Percentiles rank a stretch among this genome's conserved stretches.
Evolutionary conservation across 805 yeast genomes (phyloP).

Genomic region (Ogataea glucozyma): DNA sequence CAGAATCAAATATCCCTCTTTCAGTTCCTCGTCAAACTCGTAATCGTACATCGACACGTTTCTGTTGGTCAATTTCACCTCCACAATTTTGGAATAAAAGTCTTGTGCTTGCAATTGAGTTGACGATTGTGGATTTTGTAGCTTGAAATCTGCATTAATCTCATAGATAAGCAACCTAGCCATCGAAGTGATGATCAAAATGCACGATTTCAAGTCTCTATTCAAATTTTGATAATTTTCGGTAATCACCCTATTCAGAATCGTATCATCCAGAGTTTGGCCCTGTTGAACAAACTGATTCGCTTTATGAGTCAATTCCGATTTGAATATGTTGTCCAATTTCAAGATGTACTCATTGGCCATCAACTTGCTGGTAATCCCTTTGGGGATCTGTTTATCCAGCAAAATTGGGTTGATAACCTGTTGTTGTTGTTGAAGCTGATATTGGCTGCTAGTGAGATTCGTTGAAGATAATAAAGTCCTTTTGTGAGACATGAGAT

Average conservation of each 20-base stretch:
- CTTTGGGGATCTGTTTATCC: constrained; percentile 35
- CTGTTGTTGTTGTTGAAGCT: constrained; percentile 31
- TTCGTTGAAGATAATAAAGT: constrained; percentile 23
- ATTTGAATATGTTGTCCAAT: constrained; percentile 35
- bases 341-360: constrained; percentile 36
- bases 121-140: constrained; percentile 34
- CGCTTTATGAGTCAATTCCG: constrained; percentile 35
- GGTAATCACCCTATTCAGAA: constrained; percentile 32
- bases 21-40: constrained; percentile 63
- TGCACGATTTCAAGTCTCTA: constrained; percentile 35
- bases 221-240: constrained; percentile 33
- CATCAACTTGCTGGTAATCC: constrained; percentile 31
- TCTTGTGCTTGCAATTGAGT: constrained; percentile 45
- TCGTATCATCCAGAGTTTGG: constrained; percentile 34
- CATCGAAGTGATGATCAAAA: constrained; percentile 37
- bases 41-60: constrained; percentile 77
- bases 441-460: constrained; percentile 22
- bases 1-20: constrained; percentile 62
- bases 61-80: constrained; percentile 47
- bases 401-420: constrained; percentile 35
- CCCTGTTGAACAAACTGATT: constrained; percentile 31
- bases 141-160: constrained; percentile 32
- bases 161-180: constrained; percentile 39
- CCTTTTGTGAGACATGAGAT: constrained; percentile 32
- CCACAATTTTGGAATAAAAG: constrained; percentile 35